A percentile compares a stretch with the other conserved stretches of the same genome.
phyloP scores from a whole-genome alignment of 2,329 filamentous ascomycete species.

The Xylaria sp. region DNA sequence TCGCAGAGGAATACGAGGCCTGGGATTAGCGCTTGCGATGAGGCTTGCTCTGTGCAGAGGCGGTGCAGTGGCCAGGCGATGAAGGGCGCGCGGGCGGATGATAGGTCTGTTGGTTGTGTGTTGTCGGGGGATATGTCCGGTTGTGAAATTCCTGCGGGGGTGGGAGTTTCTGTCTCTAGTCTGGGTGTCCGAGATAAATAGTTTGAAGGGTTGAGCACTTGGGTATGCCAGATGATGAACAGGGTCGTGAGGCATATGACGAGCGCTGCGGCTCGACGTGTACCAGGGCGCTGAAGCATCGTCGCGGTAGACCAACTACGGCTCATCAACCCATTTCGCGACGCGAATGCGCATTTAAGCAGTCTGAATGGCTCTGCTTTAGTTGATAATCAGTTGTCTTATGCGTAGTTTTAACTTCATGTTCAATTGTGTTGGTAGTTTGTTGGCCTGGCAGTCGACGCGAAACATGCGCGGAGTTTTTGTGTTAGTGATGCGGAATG shows the following conservation, averaged over 20 bases:
- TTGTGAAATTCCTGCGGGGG: neutral
- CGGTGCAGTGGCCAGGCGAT: slow-evolving; percentile 57
- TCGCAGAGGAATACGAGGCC: slow-evolving; percentile 60
- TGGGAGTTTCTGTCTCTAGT: neutral
- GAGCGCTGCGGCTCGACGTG: slow-evolving; percentile 21
- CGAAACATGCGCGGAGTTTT: slow-evolving; percentile 4
- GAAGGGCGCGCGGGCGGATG: slow-evolving; percentile 54
- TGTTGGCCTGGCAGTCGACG: neutral
- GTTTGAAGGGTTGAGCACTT: neutral
- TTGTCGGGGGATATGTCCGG: neutral
- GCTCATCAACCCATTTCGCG: neutral
- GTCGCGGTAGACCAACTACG: slow-evolving; percentile 8
- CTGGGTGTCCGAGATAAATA: neutral
- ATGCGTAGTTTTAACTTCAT: neutral
- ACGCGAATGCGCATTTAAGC: no score
- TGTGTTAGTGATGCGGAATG: slow-evolving; percentile 22
- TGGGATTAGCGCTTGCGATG: slow-evolving; percentile 46
- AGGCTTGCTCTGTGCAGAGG: slow-evolving; percentile 54
- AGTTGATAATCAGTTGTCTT: neutral
- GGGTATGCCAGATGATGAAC: slow-evolving; percentile 28
- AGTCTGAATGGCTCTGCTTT: neutral
- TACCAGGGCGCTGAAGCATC: slow-evolving; percentile 14
- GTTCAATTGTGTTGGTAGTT: neutral
- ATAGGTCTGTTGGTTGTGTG: slow-evolving; percentile 48
- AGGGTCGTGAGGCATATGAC: slow-evolving; percentile 10